phyloP scores from a whole-genome alignment of 2,329 filamentous ascomycete species.

The Colletotrichum scovillei region DNA sequence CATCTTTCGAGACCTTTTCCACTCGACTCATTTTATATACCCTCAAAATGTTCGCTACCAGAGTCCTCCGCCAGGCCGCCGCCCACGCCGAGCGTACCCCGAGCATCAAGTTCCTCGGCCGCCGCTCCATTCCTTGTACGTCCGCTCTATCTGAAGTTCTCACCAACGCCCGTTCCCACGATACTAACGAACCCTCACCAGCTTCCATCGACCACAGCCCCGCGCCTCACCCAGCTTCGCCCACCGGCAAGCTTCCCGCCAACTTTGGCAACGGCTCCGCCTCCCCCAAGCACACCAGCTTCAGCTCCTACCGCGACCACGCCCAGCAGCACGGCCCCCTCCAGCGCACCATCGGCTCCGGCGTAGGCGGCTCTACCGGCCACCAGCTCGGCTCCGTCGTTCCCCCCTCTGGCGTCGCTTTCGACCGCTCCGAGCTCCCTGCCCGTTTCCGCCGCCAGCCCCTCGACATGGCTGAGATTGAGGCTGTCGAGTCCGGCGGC shows the following conservation, averaged over 20 bases:
- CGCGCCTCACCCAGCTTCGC: conserved; percentile 78
- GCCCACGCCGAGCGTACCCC: conserved; percentile 70
- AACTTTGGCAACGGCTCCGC: conserved; percentile 53
- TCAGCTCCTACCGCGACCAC: conserved; percentile 82
- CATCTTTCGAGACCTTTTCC: not conserved
- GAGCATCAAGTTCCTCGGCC: conserved; percentile 72
- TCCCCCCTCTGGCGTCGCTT: conserved; percentile 79
- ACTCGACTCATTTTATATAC: not conserved
- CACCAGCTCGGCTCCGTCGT: conserved; percentile 78
- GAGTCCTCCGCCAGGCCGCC: conserved; percentile 68
- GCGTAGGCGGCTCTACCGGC: conserved; percentile 73
- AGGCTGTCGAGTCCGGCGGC: conserved; percentile 93
- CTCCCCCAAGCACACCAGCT: conserved; percentile 66
- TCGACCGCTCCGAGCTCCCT: conserved; percentile 91
- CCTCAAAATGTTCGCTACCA: conserved; percentile 64
- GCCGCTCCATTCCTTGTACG: conserved; percentile 69
- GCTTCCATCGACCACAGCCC: conserved; percentile 79
- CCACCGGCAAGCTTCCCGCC: conserved; percentile 71
- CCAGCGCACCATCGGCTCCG: conserved; percentile 64
- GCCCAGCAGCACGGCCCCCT: conserved; percentile 84
- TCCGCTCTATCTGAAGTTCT: conserved; percentile 14
- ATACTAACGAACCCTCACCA: conserved; percentile 50
- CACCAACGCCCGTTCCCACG: not conserved
- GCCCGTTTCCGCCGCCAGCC: conserved; percentile 81
- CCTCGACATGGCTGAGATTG: conserved; percentile 87